phyloP scores from a whole-genome alignment of 352 stramenopile species.

The Globisporangium mamillatum region DNA sequence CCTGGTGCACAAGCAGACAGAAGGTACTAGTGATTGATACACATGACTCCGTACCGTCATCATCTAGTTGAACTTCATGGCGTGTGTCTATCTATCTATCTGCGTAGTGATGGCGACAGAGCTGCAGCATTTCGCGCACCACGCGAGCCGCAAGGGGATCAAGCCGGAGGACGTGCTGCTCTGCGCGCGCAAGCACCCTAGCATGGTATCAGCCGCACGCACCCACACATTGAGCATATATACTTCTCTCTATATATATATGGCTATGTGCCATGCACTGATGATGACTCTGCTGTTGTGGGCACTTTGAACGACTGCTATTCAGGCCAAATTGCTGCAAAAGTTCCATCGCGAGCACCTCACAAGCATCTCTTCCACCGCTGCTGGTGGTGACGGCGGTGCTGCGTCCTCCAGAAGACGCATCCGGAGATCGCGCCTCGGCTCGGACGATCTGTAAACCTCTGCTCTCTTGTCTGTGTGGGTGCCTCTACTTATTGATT shows the following conservation, averaged over 20 bases:
- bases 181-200: slow-evolving; percentile 58
- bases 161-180: slow-evolving; percentile 71
- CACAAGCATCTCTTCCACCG: slow-evolving; percentile 1
- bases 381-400: slow-evolving; percentile 19
- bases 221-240: neutral
- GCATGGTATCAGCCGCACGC: slow-evolving; percentile 30
- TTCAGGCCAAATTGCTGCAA: slow-evolving; percentile 47
- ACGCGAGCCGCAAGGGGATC: slow-evolving; percentile 71
- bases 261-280: neutral
- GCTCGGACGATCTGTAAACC: slow-evolving; percentile 18
- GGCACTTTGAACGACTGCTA: neutral
- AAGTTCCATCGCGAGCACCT: slow-evolving; percentile 60
- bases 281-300: neutral
- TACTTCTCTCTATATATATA: neutral
- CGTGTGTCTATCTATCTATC: neutral
- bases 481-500: neutral
- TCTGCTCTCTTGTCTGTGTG: neutral
- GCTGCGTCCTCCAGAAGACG: slow-evolving; percentile 27
- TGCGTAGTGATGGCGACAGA: slow-evolving; percentile 63
- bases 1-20: slow-evolving; percentile 56
- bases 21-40: slow-evolving; percentile 29
- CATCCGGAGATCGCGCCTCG: slow-evolving; percentile 7
- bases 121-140: slow-evolving; percentile 70
- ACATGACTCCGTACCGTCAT: no score
- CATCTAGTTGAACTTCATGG: no score